These are phyloP conservation scores for Holtermanniella nyarrowii DNA, from an alignment of 768 basidiomycete genomes.

Conservation along the genomic window DNA sequence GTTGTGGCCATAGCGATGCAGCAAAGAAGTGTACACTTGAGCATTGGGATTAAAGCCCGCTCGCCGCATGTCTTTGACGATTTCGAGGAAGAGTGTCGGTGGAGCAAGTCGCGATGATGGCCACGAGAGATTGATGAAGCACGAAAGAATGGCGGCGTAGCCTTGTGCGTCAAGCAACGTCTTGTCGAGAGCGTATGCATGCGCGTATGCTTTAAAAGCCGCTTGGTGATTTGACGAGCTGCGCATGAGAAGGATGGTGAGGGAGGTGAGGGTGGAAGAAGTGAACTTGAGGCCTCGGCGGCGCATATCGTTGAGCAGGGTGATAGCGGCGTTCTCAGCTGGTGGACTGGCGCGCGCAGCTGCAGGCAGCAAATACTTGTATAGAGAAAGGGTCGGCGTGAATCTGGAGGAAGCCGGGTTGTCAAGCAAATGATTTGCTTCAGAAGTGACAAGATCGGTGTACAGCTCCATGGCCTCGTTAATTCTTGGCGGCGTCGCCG, in stretches of 20 bases:
- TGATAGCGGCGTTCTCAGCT: conserved; percentile 8
- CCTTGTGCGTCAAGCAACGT: conserved; percentile 46
- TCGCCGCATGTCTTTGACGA: conserved; percentile 68
- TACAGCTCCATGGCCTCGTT: conserved; percentile 14
- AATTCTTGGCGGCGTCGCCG: conserved; percentile 3
- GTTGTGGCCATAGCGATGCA: conserved; percentile 41
- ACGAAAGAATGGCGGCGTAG: conserved; percentile 55
- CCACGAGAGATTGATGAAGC: conserved; percentile 54
- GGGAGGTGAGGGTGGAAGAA: conserved; percentile 47
- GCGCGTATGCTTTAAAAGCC: conserved; percentile 56
- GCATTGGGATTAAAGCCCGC: conserved; percentile 52
- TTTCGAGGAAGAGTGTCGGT: conserved; percentile 56
- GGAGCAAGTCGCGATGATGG: conserved; percentile 45
- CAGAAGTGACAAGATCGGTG: conserved; percentile 5
- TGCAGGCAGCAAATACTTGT: conserved; percentile 8
- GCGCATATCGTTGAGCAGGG: conserved; percentile 60
- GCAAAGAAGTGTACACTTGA: conserved; percentile 58
- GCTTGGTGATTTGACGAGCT: conserved; percentile 49
- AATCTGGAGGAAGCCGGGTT: not conserved
- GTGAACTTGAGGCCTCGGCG: conserved; percentile 46
- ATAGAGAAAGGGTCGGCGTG: not conserved
- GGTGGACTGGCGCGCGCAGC: conserved; percentile 8
- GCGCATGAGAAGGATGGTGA: conserved; percentile 60
- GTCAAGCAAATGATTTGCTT: no score
- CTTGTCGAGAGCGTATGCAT: conserved; percentile 34